Evolutionary conservation across 257 asterid species (phyloP), one percentile per base, ranked within the genome.

Genomic region (Parsonsia alboflavescens): DNA sequence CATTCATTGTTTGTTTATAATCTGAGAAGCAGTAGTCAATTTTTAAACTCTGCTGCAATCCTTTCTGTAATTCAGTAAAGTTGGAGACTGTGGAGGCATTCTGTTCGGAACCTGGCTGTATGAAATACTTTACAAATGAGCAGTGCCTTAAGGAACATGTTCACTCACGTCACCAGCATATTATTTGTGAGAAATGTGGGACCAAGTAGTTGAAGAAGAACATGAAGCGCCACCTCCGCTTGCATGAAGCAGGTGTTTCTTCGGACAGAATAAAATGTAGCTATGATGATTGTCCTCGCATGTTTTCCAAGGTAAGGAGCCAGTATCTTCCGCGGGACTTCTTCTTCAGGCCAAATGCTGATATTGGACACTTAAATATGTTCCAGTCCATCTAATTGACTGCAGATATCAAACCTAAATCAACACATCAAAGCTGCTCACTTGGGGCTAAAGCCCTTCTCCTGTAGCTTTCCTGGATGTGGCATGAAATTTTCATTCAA

Each of bases 61-160:
- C 39, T 33, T 33, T 33, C 39, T 33, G 39, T 33, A 33, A 28
- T 87, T 87, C 96, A 95, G 98, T 92, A 61, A 90, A 85, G 81
- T 80, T 92, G 86, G 89, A 90, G 44, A 70, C 96, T 0, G 80
- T 87, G 42, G 99, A 95, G 82, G 93, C 93, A 16, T 73, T 88
- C 19, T 94, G 99, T 80, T 70, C 89, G 6, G 98, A 90, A 77
- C 90, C 91, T 12, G 93, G 86, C 36, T 95, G 99, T 84, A 86
- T 95, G 96, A 92, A 89, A 70, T 87, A 83, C 70, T 95, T 95
- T 79, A 84, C 90, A 10, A 90, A 90, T 46, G 90, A 82, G 75
- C 75, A 83, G 79, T 90, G 93, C 77, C 96, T 95, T 30, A 90
- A 80, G 83, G 96, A 88, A 80, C 99, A 95, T 79, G 82, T 88